Evolutionary conservation across 163 green algal genomes (phyloP).

Genomic region (Scenedesmus sp.): DNA sequence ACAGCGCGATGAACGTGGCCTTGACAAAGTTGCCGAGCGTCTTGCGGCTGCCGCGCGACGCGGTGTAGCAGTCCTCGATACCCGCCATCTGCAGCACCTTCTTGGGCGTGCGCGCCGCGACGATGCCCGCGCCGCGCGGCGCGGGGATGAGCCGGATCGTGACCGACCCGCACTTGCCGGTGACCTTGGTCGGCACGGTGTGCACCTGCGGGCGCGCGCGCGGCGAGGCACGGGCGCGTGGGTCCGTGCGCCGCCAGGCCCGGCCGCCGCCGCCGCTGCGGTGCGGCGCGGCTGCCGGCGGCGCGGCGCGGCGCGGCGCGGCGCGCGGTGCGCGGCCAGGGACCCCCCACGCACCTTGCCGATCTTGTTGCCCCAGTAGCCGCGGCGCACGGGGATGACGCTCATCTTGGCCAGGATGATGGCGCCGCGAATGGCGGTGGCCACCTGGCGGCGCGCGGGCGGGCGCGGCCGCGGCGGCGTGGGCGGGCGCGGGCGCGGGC

Average conservation of each 20-base stretch:
- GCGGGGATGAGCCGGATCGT: constrained; percentile 97
- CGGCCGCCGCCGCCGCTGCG: too few relatives aligned
- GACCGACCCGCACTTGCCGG: constrained; percentile 97
- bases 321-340: too few relatives aligned
- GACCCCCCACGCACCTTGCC: too few relatives aligned
- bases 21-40: constrained; percentile 99
- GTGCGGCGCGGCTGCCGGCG: too few relatives aligned
- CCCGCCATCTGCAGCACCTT: constrained; percentile 99
- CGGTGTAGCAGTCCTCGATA: constrained; percentile 99
- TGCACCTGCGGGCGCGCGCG: too few relatives aligned
- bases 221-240: too few relatives aligned
- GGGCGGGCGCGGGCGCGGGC: too few relatives aligned
- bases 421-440: constrained; percentile 96
- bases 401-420: constrained; percentile 99
- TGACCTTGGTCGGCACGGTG: constrained; percentile 94
- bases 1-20: constrained; percentile 90
- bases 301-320: too few relatives aligned
- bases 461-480: background rate
- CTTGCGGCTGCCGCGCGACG: constrained; percentile 93
- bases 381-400: constrained; percentile 92
- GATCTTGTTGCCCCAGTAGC: constrained; percentile 99
- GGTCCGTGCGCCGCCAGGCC: too few relatives aligned
- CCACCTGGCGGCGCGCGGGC: constrained; percentile 78
- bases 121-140: constrained; percentile 95
- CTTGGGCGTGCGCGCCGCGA: constrained; percentile 97